Conservation (phyloP, 768 basidiomycete species). For the Naganishia vaughanmartiniae region DNA sequence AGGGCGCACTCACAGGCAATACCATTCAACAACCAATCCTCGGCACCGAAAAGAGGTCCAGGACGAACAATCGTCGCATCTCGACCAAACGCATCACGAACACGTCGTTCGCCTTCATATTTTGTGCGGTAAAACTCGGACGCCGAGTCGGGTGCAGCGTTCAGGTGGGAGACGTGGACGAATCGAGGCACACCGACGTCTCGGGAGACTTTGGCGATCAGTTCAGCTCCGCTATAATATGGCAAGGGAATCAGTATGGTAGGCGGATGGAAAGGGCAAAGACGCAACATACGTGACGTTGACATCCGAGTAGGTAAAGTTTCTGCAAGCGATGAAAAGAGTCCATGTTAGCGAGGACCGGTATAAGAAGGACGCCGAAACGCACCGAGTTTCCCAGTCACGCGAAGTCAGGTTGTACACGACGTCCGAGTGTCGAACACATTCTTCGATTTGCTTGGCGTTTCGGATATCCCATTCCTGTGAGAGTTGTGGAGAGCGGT, state of each 20-base stretch:
- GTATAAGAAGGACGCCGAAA: not conserved
- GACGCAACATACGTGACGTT: slow-evolving; percentile 58
- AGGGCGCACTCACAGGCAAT: slow-evolving; percentile 69
- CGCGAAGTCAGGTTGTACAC: slow-evolving; percentile 95
- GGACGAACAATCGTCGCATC: slow-evolving; percentile 85
- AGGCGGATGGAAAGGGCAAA: not conserved
- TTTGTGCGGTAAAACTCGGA: slow-evolving; percentile 87
- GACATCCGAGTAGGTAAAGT: slow-evolving; percentile 77
- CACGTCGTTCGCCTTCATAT: slow-evolving; percentile 81
- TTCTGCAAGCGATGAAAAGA: slow-evolving; percentile 58
- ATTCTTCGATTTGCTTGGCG: slow-evolving; percentile 87
- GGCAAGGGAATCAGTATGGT: not conserved
- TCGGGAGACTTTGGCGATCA: slow-evolving; percentile 79
- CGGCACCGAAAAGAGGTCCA: slow-evolving; percentile 81
- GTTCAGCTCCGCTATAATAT: slow-evolving; percentile 62
- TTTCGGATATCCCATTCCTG: slow-evolving; percentile 96
- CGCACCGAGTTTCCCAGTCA: slow-evolving; percentile 85
- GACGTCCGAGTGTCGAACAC: slow-evolving; percentile 87
- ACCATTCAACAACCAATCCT: slow-evolving; percentile 89
- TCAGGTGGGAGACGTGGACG: slow-evolving; percentile 92
- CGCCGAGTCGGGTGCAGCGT: slow-evolving; percentile 72
- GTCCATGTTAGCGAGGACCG: not conserved
- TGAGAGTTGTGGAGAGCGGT: not conserved
- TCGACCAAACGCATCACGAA: slow-evolving; percentile 71
- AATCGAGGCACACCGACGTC: slow-evolving; percentile 75